These are phyloP conservation scores for Colletotrichum cereale DNA, from an alignment of 2,329 filamentous ascomycete species.

Conservation along the genomic window DNA sequence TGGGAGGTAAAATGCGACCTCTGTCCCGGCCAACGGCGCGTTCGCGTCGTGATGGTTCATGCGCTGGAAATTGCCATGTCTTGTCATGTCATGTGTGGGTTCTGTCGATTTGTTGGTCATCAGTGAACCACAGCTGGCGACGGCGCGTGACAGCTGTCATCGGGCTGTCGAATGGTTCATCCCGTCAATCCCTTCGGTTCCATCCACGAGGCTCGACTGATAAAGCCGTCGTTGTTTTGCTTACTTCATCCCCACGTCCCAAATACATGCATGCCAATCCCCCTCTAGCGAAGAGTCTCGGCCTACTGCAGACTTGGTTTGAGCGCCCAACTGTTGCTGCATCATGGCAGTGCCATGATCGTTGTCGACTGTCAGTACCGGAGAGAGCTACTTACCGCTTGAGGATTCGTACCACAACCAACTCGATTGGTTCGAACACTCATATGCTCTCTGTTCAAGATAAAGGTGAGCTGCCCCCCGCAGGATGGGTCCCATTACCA, in stretches of 20 bases:
- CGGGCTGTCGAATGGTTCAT: not conserved
- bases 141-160: not conserved
- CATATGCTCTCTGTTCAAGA: not conserved
- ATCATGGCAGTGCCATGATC: not conserved
- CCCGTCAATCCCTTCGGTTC: not conserved
- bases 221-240: not conserved
- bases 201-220: not conserved
- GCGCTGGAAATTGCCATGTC: constrained; percentile 34
- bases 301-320: too few relatives aligned
- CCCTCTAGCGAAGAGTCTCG: too few relatives aligned
- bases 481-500: not conserved
- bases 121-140: not conserved
- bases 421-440: not conserved
- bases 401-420: not conserved
- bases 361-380: not conserved
- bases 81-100: not conserved
- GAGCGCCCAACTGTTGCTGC: not conserved
- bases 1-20: constrained; percentile 20
- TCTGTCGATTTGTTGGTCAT: not conserved
- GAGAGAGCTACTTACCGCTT: not conserved
- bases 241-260: not conserved
- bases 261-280: not conserved
- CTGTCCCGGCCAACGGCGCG: constrained; percentile 12
- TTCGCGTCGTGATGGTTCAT: constrained; percentile 39
- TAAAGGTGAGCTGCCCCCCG: not conserved